Percentiles rank a stretch among this genome's conserved stretches.
These are phyloP conservation scores for Pichia pseudocactophila DNA, from an alignment of 805 yeast genomes.

Conservation along the genomic window DNA sequence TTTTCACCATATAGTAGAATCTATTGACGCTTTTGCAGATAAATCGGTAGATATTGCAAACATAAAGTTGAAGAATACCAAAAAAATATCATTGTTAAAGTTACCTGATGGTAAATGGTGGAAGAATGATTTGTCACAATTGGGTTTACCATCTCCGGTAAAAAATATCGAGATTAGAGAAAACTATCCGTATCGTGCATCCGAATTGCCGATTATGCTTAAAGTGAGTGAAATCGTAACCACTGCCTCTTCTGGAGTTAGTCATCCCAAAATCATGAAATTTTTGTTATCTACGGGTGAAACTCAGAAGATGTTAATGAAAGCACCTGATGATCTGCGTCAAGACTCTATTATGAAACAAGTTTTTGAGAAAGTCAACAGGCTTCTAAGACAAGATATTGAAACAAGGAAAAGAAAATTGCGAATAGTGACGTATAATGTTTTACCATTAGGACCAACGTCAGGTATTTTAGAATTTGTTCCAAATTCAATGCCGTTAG, in stretches of 20 bases:
- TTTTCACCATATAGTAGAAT: conserved; percentile 25
- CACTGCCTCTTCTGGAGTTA: conserved; percentile 77
- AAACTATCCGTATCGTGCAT: conserved; percentile 33
- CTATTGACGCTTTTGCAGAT: conserved; percentile 43
- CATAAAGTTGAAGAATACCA: conserved; percentile 30
- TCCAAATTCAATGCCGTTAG: conserved; percentile 59
- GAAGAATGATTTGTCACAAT: conserved; percentile 38
- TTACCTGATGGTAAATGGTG: conserved; percentile 47
- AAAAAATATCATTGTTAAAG: conserved; percentile 26
- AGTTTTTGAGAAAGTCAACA: conserved; percentile 81
- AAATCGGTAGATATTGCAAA: conserved; percentile 45
- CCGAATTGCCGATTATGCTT: conserved; percentile 26
- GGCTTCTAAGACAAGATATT: conserved; percentile 46
- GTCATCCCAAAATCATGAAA: conserved; percentile 73
- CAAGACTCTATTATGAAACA: conserved; percentile 98
- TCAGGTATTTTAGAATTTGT: conserved; percentile 92
- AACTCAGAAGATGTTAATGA: conserved; percentile 52
- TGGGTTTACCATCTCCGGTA: conserved; percentile 63
- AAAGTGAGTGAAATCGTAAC: conserved; percentile 37
- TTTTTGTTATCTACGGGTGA: conserved; percentile 51
- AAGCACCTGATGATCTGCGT: conserved; percentile 84
- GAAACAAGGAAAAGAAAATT: conserved; percentile 50
- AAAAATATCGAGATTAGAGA: conserved; percentile 33
- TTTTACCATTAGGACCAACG: conserved; percentile 79
- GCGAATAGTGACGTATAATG: conserved; percentile 74